Percentiles rank a stretch among this genome's conserved stretches.
These are phyloP conservation scores for Sporothrix brasiliensis DNA, from an alignment of 2,329 filamentous ascomycete species.

Conservation along the genomic window DNA sequence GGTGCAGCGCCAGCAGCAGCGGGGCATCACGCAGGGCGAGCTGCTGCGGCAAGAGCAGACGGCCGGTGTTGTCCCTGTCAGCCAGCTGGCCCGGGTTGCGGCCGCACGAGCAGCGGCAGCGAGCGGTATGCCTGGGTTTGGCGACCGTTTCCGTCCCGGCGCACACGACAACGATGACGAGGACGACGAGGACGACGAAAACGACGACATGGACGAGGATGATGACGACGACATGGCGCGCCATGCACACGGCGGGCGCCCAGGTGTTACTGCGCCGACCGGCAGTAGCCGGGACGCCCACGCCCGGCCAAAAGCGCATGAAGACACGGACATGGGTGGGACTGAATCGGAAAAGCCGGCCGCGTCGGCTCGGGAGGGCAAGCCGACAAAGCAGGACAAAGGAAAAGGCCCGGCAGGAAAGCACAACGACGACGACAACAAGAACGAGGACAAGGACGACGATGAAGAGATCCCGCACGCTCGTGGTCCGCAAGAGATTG, in stretches of 20 bases:
- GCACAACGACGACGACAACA: too few relatives aligned
- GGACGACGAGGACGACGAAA: slow-evolving; percentile 29
- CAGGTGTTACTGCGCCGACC: neutral
- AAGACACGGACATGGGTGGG: slow-evolving; percentile 24
- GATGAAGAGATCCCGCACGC: slow-evolving; percentile 73
- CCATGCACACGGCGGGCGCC: slow-evolving; percentile 25
- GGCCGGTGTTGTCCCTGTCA: slow-evolving; percentile 73
- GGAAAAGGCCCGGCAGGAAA: slow-evolving; percentile 29
- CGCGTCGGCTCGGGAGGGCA: neutral
- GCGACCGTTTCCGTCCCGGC: neutral
- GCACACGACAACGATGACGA: slow-evolving; percentile 26
- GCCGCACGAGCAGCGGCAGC: slow-evolving; percentile 37
- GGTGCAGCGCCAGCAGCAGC: slow-evolving; percentile 37
- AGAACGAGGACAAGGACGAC: slow-evolving; percentile 36
- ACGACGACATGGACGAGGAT: slow-evolving; percentile 13
- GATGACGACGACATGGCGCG: slow-evolving; percentile 25
- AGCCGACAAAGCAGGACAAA: neutral
- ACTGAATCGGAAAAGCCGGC: neutral
- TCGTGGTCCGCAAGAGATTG: slow-evolving; percentile 80
- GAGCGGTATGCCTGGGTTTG: slow-evolving; percentile 29
- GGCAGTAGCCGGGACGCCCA: slow-evolving; percentile 10
- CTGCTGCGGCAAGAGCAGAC: slow-evolving; percentile 84
- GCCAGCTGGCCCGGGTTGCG: slow-evolving; percentile 56
- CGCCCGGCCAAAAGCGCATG: slow-evolving; percentile 40
- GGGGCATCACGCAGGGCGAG: slow-evolving; percentile 79